Evolutionary conservation across 257 asterid species (phyloP).

Genomic region (Jaltomata sinuosa): DNA sequence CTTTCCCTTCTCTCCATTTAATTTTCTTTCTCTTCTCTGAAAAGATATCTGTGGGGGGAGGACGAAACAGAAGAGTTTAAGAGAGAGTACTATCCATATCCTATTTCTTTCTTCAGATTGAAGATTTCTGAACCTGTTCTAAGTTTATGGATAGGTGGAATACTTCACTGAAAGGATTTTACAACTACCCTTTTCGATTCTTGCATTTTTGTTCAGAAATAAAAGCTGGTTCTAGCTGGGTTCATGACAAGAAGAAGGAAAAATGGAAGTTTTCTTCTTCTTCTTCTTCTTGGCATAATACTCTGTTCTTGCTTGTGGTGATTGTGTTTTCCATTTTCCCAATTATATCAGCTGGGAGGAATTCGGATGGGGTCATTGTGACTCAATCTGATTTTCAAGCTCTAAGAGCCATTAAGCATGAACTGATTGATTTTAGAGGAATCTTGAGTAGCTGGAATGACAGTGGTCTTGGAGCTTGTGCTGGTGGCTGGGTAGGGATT

Average conservation of each 20-base stretch:
- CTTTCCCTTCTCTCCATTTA: conserved; percentile 1
- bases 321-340: conserved; percentile 7
- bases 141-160: neutral
- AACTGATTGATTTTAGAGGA: conserved; percentile 40
- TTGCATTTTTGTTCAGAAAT: neutral
- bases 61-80: neutral
- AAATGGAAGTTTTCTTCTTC: neutral
- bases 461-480: conserved; percentile 48
- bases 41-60: too few relatives aligned
- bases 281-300: neutral
- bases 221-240: neutral
- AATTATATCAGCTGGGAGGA: conserved; percentile 20
- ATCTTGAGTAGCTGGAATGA: conserved; percentile 67
- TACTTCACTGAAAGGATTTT: conserved; percentile 14
- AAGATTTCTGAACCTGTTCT: neutral
- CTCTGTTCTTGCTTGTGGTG: conserved; percentile 12
- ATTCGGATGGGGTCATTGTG: conserved; percentile 38
- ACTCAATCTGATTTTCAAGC: conserved; percentile 41
- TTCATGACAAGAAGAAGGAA: neutral
- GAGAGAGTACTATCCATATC: too few relatives aligned
- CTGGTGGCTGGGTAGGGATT: conserved; percentile 73
- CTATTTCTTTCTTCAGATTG: neutral
- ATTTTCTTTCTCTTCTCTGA: neutral
- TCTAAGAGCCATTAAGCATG: conserved; percentile 32
- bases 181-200: neutral